Base-by-base conservation (phyloP, 768 basidiomycete genomes). In the Auricularia cornea region DNA sequence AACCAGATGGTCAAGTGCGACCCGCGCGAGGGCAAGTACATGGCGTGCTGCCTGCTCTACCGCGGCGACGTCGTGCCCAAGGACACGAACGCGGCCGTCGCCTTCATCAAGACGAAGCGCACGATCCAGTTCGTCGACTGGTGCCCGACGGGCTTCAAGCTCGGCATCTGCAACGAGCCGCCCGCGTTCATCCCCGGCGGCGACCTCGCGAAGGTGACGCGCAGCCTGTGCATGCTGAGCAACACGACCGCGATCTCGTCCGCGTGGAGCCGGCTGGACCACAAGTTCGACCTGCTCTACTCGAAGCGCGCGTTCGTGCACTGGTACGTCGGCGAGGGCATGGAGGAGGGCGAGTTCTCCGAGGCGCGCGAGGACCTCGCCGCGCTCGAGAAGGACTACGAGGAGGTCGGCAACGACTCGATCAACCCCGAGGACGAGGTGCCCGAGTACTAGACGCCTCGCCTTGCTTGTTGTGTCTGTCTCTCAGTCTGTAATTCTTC, bases 271-370 rank as follows among this genome's bases (percentile, higher is more conserved):
- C 90, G 94, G 69, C 84, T 90, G 72, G 96, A 98, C 78, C 89
- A 96, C 82, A 98, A 98, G 77, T 98, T 98, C 76, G 96, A 98
- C 74, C 84, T 98, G 69, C 86, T 98, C 77, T 98, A 96, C 82
- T 95, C 94, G 66, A 97, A 92, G 76, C 90, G 91, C 75, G 92
- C 92, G 59, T 92, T 92, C 67, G 88, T 90, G 29, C 89, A 91
- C 75, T 90, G 93, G 94, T 96, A 95, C 72, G 95, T 97, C 66
- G 95, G 95, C 73, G 95, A 98, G 79, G 96, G 96, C 81, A 98
- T 98, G 96, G 96, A 98, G 74, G 96, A 98, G 80, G 96, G 96
- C 76, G 96, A 98, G 79, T 98, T 98, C 79, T 94, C 93, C 57
- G 95, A 97, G 78, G 96, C 96, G 56, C 90, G 95, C 69, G 96